Percentiles rank a stretch among this genome's conserved stretches.
Evolutionary conservation across 495 filamentous ascomycete species (phyloP).

Genomic region (Aspergillus cavernicola): DNA sequence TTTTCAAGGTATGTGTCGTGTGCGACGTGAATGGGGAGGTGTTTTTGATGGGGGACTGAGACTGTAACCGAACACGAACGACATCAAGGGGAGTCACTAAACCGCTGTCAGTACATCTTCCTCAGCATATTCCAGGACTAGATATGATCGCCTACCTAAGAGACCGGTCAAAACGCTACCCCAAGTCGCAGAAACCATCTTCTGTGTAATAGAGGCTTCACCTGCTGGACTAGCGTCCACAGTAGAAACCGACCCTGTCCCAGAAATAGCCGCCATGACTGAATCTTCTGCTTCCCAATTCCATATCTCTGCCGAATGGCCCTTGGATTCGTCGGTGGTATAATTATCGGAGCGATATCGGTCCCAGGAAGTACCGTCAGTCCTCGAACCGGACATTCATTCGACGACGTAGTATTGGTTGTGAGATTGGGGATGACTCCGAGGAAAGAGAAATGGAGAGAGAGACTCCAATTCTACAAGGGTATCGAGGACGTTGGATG

Average conservation of each 20-base stretch:
- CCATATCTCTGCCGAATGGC: constrained; percentile 32
- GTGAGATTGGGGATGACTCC: background rate
- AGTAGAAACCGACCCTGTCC: constrained; percentile 23
- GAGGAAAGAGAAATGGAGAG: no score
- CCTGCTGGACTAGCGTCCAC: constrained; percentile 18
- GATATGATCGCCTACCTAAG: constrained; percentile 58
- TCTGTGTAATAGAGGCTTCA: constrained; percentile 74
- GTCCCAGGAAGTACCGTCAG: constrained; percentile 21
- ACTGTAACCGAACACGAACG: constrained; percentile 90
- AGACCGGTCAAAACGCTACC: constrained; percentile 88
- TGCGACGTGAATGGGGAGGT: constrained; percentile 42
- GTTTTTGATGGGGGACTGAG: constrained; percentile 56
- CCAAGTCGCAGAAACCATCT: constrained; percentile 89
- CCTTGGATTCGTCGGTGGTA: constrained; percentile 10
- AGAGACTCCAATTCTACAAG: no score
- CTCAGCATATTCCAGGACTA: background rate
- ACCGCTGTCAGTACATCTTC: constrained; percentile 13
- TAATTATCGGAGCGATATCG: constrained; percentile 24
- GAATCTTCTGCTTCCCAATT: constrained; percentile 27
- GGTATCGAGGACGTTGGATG: background rate
- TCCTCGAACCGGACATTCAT: constrained; percentile 25
- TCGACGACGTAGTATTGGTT: constrained; percentile 1
- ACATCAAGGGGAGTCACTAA: constrained; percentile 95
- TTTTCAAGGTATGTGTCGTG: constrained; percentile 55
- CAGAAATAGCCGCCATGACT: constrained; percentile 35